Evolutionary conservation across 2,329 filamentous ascomycete species (phyloP).

Genomic region (Aspergillus sclerotialis): DNA sequence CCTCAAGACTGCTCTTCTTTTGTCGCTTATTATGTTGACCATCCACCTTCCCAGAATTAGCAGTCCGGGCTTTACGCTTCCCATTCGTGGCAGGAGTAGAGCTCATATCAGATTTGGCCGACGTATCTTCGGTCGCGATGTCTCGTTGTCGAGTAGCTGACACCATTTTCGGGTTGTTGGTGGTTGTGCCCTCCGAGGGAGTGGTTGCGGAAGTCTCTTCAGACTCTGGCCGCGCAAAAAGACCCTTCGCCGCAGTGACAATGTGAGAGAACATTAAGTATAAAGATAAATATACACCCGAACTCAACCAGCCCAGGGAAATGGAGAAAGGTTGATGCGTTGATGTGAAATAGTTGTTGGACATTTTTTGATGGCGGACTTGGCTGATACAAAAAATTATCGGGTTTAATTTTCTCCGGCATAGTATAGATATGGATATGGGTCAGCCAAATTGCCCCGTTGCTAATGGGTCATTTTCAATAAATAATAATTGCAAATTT

Average conservation of each 20-base stretch:
- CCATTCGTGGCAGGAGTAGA: constrained; percentile 13
- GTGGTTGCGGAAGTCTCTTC: constrained; percentile 10
- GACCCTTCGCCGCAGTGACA: constrained; percentile 35
- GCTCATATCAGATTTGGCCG: constrained; percentile 10
- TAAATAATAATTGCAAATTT: too few species aligned
- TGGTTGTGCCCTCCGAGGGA: constrained; percentile 6
- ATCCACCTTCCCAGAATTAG: constrained; percentile 14
- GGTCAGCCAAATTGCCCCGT: too few species aligned
- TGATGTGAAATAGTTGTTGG: too few species aligned
- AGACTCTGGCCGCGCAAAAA: constrained; percentile 29
- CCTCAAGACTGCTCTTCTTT: constrained; percentile 21
- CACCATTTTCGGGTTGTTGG: constrained; percentile 25
- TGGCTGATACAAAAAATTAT: background rate
- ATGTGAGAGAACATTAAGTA: constrained; percentile 36
- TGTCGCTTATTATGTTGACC: constrained; percentile 26
- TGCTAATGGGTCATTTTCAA: too few species aligned
- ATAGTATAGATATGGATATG: too few species aligned
- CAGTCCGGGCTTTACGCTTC: constrained; percentile 26
- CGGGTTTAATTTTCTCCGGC: background rate
- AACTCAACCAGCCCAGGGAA: constrained; percentile 1
- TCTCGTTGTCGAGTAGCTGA: constrained; percentile 24
- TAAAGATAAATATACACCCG: constrained; percentile 4
- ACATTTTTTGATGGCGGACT: constrained; percentile 4
- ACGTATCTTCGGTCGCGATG: constrained; percentile 11
- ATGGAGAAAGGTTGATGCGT: constrained; percentile 14